These are phyloP conservation scores for Vitis rupestris DNA, from an alignment of 164 flowering plant species.

Conservation along the genomic window DNA sequence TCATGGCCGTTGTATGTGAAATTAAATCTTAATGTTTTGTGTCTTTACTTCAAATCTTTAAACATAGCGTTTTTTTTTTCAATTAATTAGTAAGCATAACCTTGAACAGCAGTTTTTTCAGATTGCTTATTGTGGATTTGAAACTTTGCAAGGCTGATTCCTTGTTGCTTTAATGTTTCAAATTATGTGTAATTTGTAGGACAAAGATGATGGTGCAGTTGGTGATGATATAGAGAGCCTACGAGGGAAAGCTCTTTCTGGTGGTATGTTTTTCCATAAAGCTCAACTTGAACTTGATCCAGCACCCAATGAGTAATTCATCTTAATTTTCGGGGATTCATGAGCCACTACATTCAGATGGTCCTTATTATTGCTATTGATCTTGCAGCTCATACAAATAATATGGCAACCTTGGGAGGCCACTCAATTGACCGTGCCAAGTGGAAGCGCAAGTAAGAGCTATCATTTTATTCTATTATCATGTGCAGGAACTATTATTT, in stretches of 20 bases:
- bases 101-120: too few relatives aligned
- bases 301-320: not conserved
- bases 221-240: constrained; percentile 54
- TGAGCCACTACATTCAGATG: not conserved
- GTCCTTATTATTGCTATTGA: constrained; percentile 1
- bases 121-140: too few relatives aligned
- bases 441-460: constrained; percentile 80
- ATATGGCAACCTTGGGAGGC: constrained; percentile 30
- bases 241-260: constrained; percentile 45
- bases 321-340: not conserved
- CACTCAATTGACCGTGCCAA: constrained; percentile 36
- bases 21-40: too few relatives aligned
- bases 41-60: too few relatives aligned
- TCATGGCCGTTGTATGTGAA: too few relatives aligned
- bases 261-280: constrained; percentile 25
- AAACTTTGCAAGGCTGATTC: too few relatives aligned
- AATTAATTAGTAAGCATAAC: too few relatives aligned
- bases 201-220: constrained; percentile 34
- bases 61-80: too few relatives aligned
- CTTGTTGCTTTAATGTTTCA: not conserved
- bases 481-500: not conserved
- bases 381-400: constrained; percentile 37
- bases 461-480: not conserved
- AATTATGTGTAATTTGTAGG: constrained; percentile 19
- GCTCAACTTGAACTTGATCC: constrained; percentile 9